These are phyloP conservation scores for Pyricularia sp. DNA, from an alignment of 2,329 filamentous ascomycete genomes.

Conservation along the genomic window DNA sequence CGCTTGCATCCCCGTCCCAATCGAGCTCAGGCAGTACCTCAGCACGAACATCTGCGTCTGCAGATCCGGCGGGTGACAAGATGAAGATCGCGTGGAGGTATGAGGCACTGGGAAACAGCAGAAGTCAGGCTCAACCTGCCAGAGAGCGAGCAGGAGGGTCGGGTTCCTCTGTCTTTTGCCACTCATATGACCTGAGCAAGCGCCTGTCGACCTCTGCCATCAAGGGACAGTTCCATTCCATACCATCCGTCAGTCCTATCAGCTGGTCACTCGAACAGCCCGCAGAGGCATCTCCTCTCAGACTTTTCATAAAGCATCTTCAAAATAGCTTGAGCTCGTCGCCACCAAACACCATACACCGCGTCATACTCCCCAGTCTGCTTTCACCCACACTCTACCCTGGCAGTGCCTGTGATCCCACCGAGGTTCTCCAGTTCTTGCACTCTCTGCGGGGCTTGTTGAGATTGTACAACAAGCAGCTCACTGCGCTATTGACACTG, in stretches of 20 bases:
- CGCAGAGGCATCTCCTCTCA: slow-evolving; percentile 38
- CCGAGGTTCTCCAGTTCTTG: slow-evolving; percentile 69
- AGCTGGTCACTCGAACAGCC: slow-evolving; percentile 9
- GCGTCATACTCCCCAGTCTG: slow-evolving; percentile 75
- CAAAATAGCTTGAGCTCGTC: slow-evolving; percentile 45
- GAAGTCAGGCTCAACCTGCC: slow-evolving; percentile 7
- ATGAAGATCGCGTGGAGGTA: slow-evolving; percentile 99
- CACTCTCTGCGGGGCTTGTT: slow-evolving; percentile 70
- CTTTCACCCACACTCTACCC: slow-evolving; percentile 82
- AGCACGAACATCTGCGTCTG: neutral
- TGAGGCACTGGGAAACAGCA: slow-evolving; percentile 62
- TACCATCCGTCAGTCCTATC: slow-evolving; percentile 38
- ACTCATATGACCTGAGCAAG: slow-evolving; percentile 64
- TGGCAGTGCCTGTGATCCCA: slow-evolving; percentile 57
- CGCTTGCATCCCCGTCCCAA: slow-evolving; percentile 40
- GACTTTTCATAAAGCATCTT: slow-evolving; percentile 52
- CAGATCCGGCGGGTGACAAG: slow-evolving; percentile 46
- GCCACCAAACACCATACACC: slow-evolving; percentile 57
- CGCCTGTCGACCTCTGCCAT: slow-evolving; percentile 41
- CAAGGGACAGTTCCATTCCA: slow-evolving; percentile 39
- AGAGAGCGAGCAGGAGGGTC: slow-evolving; percentile 13
- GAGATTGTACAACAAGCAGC: slow-evolving; percentile 51
- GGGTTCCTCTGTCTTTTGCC: slow-evolving; percentile 46
- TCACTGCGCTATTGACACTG: slow-evolving; percentile 68
- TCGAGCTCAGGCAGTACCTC: slow-evolving; percentile 26